Evolutionary conservation across 768 basidiomycete genomes (phyloP), one percentile per base, ranked within the genome.

Genomic region (Rhizopogon vesiculosus): DNA sequence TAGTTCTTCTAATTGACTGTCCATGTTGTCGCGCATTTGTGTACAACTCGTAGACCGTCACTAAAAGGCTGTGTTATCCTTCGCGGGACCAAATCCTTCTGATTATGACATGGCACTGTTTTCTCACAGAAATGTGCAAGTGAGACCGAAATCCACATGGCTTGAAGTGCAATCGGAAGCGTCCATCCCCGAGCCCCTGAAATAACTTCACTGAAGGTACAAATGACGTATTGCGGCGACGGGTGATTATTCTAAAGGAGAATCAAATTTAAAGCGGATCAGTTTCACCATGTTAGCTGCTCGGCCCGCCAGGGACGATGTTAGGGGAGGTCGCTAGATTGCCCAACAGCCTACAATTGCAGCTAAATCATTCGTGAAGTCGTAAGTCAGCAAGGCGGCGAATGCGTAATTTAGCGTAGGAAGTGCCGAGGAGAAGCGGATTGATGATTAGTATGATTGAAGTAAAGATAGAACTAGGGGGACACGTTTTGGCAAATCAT

Each of bases 401-500:
- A 12, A 38, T 38, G 35, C 35, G 13, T 38, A 38, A 38, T 38
- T 33, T 13, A 6, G 22, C 22, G 15, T 3, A 45, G 7, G 16
- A 16, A 12, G 7, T 10, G 5, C 22, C 13, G 40, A 25, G 42
- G 19, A 12, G 42, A 22, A 29, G 29, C n/a, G n/a, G 45, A 10
- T 28, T 45, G 45, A n/a, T 31, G 18, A 15, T 16, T n/a, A n/a
- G 16, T 15, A 19, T 13, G 44, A 39, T 55, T 41, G 40, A 38
- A 54, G 35, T 18, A 53, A 57, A 45, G 46, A 45, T 35, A 40
- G 45, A 29, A 50, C 28, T 40, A 42, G 64, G 57, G 52, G 53
- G 31, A 12, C 31, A 49, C 22, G 19, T 50, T 58, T 25, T 59
- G 18, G 48, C 44, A n/a, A 48, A 28, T 25, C 15, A 22, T 56